Conservation (phyloP, 805 yeast species). For the Cyberlindnera euphorbiae region DNA sequence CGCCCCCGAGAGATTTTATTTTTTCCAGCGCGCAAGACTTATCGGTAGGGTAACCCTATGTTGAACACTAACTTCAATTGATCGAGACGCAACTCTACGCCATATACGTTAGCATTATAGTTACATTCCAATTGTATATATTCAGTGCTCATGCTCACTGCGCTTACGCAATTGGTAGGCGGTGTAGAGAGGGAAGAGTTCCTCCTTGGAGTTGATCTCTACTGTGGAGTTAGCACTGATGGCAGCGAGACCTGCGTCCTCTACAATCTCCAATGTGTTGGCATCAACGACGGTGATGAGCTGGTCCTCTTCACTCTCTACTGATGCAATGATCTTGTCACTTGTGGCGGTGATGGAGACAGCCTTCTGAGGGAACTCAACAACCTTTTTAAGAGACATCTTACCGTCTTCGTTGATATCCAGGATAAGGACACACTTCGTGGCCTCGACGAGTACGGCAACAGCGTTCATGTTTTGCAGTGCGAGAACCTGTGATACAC, state of each 20-base stretch:
- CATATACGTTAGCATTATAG: no score
- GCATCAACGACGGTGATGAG: slow-evolving; percentile 14
- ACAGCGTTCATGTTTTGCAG: slow-evolving; percentile 28
- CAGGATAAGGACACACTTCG: slow-evolving; percentile 36
- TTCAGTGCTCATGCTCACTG: slow-evolving; percentile 65
- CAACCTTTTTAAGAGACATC: slow-evolving; percentile 22
- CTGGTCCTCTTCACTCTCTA: slow-evolving; percentile 28
- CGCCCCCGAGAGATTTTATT: slow-evolving; percentile 42
- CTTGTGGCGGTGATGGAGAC: slow-evolving; percentile 29
- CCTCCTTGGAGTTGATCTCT: slow-evolving; percentile 21
- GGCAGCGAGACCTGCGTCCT: slow-evolving; percentile 23
- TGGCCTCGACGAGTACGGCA: slow-evolving; percentile 48
- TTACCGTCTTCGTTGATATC: slow-evolving; percentile 22
- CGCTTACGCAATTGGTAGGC: slow-evolving; percentile 54
- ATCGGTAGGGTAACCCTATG: not conserved
- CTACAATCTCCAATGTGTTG: slow-evolving; percentile 30
- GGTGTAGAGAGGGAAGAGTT: slow-evolving; percentile 44
- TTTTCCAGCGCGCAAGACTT: slow-evolving; percentile 3
- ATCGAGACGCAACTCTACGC: no score
- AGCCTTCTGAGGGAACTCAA: slow-evolving; percentile 29
- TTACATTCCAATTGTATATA: no score
- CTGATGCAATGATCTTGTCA: slow-evolving; percentile 31
- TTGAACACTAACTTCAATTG: no score
- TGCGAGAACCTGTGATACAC: slow-evolving; percentile 43
- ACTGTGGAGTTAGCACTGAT: slow-evolving; percentile 17